These are phyloP conservation scores for Fusarium fracticaudum DNA, from an alignment of 2,329 filamentous ascomycete species.

Conservation along the genomic window DNA sequence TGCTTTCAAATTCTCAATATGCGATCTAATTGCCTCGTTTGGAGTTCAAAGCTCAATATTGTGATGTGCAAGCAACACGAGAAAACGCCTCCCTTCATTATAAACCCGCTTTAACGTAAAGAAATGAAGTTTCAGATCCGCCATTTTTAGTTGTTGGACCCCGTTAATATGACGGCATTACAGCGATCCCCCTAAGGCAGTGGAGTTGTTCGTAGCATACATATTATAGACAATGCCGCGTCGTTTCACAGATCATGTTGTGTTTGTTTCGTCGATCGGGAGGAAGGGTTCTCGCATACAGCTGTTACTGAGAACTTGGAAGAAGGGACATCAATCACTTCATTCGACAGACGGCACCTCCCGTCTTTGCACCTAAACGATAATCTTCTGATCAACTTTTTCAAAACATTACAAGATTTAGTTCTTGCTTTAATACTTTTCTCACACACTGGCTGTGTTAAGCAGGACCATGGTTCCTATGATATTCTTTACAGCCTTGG, in stretches of 20 bases:
- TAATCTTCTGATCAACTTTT: not conserved
- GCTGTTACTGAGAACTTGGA: not conserved
- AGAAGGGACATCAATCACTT: not conserved
- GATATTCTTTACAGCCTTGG: constrained; percentile 22
- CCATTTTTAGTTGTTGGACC: constrained; percentile 15
- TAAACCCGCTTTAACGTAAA: constrained; percentile 16
- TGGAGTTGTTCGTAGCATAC: constrained; percentile 17
- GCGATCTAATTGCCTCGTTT: not conserved
- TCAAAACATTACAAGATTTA: not conserved
- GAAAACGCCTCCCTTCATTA: constrained; percentile 11
- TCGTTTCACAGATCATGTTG: not conserved
- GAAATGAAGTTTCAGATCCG: constrained; percentile 33
- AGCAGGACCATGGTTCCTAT: constrained; percentile 25
- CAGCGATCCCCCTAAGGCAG: constrained; percentile 32
- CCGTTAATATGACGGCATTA: constrained; percentile 34
- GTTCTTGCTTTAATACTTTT: not conserved
- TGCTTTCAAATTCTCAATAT: not conserved
- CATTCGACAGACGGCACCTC: not conserved
- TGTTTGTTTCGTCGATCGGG: not conserved
- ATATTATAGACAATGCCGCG: constrained; percentile 8
- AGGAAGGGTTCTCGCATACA: not conserved
- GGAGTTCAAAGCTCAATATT: constrained; percentile 15
- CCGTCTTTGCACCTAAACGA: not conserved
- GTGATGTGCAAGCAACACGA: constrained; percentile 31
- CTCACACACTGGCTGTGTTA: not conserved